Base-by-base conservation (phyloP, 2,329 filamentous ascomycete genomes). In the Coniochaeta ligniaria region DNA sequence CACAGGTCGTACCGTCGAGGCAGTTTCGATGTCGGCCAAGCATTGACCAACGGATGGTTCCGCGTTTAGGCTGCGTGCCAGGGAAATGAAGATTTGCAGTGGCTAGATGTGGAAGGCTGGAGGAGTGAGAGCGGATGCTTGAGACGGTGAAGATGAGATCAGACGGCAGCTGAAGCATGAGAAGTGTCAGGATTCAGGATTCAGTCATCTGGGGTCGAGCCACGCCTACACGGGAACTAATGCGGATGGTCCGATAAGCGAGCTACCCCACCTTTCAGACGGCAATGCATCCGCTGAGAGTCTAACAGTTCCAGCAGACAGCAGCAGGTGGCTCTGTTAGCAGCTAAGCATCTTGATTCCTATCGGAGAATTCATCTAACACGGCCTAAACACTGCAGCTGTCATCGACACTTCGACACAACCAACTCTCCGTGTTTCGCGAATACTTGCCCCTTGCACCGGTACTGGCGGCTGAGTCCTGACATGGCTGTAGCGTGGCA, bases 101-200 rank as follows among this genome's bases (percentile, higher is more conserved):
- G 22, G 24, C 22, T 12, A 47, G n/a, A 12, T 1, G 24, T n/a
- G 12, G 3, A 9, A n/a, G 38, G 47, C 26, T 26, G 47, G 47
- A 16, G 24, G 58, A 56, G 58, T 54, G 45, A 57, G 28, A 60
- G 47, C 16, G 41, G 47, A 41, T 31, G 59, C 59, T 61, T 64
- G 61, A 65, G 62, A 61, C 60, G 60, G 62, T 26, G 57, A 50
- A 56, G 41, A 63, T 65, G 63, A 66, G 67, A 71, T 71, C 69
- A 72, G 65, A 72, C 70, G 63, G 67, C 63, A 65, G 64, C 63
- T 71, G 69, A 67, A 63, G 71, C 70, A 62, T 61, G 59, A 60
- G 59, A 59, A 61, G 69, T 72, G 64, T 70, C 69, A 70, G 17
- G 43, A 60, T 41, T 70, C 69, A 70, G 17, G 43, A 60, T 41